These are phyloP conservation scores for Suillus spraguei DNA, from an alignment of 768 basidiomycete genomes.

Conservation along the genomic window DNA sequence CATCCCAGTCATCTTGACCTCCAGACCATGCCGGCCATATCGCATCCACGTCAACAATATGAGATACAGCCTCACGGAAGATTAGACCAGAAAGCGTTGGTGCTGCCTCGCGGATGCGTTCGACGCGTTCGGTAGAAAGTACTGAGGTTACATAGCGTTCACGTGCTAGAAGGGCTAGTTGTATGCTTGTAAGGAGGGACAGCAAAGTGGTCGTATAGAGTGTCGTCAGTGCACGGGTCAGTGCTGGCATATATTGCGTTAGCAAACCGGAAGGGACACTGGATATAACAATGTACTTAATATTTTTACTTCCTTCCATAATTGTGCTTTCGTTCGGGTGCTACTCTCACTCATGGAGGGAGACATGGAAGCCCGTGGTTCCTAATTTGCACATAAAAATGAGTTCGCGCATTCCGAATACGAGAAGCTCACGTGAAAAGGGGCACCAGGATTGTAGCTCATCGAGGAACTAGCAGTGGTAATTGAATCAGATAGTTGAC, in stretches of 20 bases:
- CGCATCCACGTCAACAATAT: constrained; percentile 27
- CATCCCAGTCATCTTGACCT: constrained; percentile 30
- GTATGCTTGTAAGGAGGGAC: constrained; percentile 82
- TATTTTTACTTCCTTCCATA: constrained; percentile 94
- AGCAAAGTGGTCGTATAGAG: constrained; percentile 87
- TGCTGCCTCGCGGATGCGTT: constrained; percentile 45
- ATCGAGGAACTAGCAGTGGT: constrained; percentile 38
- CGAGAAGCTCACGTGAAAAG: neutral
- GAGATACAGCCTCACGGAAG: constrained; percentile 27
- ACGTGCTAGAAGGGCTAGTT: constrained; percentile 84
- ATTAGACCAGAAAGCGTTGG: constrained; percentile 32
- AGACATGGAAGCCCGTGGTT: constrained; percentile 7
- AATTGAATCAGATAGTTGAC: constrained; percentile 44
- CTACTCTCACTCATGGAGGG: constrained; percentile 16
- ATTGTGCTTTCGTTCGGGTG: constrained; percentile 68
- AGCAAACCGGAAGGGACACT: neutral
- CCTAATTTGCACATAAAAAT: neutral
- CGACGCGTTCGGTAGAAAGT: constrained; percentile 59
- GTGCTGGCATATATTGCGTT: constrained; percentile 48
- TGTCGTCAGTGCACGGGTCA: constrained; percentile 85
- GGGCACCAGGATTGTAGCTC: constrained; percentile 20
- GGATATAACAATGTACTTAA: constrained; percentile 53
- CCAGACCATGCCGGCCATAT: constrained; percentile 26
- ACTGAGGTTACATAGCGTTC: constrained; percentile 77
- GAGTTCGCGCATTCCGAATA: neutral